These are phyloP conservation scores for Leucocoprinus sp. DNA, from an alignment of 768 basidiomycete species.

Conservation along the genomic window DNA sequence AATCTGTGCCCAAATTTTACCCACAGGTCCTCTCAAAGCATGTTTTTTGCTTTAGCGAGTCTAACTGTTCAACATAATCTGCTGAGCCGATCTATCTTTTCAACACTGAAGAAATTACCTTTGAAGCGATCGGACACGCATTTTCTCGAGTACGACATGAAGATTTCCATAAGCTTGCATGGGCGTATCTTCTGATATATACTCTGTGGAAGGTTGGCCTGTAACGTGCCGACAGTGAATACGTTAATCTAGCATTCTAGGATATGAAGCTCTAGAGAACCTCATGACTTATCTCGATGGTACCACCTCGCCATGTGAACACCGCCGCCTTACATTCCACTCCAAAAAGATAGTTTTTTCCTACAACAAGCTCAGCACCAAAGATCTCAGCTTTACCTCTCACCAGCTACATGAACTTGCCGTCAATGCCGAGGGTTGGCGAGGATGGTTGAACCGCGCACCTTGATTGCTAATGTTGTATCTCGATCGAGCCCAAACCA, in stretches of 20 bases:
- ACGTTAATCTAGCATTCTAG: conserved; percentile 6
- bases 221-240: conserved; percentile 58
- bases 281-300: conserved; percentile 71
- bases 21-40: too few species aligned
- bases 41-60: too few species aligned
- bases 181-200: conserved; percentile 87
- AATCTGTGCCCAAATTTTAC: too few species aligned
- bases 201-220: conserved; percentile 83
- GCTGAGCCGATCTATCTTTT: too few species aligned
- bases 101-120: too few species aligned
- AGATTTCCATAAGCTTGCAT: conserved; percentile 81
- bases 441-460: too few species aligned
- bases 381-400: conserved; percentile 81
- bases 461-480: conserved; percentile 22
- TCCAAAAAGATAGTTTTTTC: conserved; percentile 71
- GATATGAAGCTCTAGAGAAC: conserved; percentile 6
- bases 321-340: conserved; percentile 86
- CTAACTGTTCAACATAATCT: too few species aligned
- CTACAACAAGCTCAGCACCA: conserved; percentile 78
- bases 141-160: conserved; percentile 86
- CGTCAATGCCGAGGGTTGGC: conserved; percentile 1
- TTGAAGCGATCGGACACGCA: conserved; percentile 88
- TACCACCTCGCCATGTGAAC: conserved; percentile 86
- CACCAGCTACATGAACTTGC: conserved; percentile 47
- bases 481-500: conserved; percentile 87